Evolutionary conservation across 495 filamentous ascomycete species (phyloP), one percentile per base, ranked within the genome.

Genomic region (Penicillium maclennaniae): DNA sequence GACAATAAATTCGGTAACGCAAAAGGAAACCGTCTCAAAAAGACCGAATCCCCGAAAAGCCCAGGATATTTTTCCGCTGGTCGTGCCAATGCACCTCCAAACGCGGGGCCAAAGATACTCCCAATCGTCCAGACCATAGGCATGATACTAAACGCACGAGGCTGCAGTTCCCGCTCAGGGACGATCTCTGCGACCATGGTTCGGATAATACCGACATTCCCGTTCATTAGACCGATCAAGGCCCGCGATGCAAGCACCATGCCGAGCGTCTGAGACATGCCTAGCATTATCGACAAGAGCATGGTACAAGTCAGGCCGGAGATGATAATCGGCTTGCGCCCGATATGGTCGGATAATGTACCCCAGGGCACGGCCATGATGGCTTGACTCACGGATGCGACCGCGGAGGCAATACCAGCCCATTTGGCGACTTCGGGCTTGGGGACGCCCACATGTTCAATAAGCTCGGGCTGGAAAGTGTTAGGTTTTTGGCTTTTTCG

Each of bases 171-270:
- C 60, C 77, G 88, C 61, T 89, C 83, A 0, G 87, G 87, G 16
- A 92, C 88, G 79, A 95, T 81, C 68, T 95, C 91, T 6, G 81
- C 80, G 23, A 91, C 86, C 80, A 90, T 89, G 0, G 87, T 92
- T 40, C 89, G 77, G 70, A 92, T 84, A 31, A 91, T 86, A 0
- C 88, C 87, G 0, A 91, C 83, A 59, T 91, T 93, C 0, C 87
- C 89, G 62, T 89, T 91, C 54, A 84, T 76, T 0, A 83, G 65
- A 8, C 91, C 91, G 53, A 85, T 76, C 20, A 95, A 60, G 6
- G 80, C 83, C 55, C 91, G 77, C 6, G 86, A 76, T 6, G 76
- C 65, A 15, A 96, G 83, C 15, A 90, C 81, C 87, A 86, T 87
- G 1, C 79, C 58, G 12, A 96, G 71, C 47, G 73, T 85, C 9